Evolutionary conservation across 768 basidiomycete genomes (phyloP).

Genomic region (Tulasnella calospora): DNA sequence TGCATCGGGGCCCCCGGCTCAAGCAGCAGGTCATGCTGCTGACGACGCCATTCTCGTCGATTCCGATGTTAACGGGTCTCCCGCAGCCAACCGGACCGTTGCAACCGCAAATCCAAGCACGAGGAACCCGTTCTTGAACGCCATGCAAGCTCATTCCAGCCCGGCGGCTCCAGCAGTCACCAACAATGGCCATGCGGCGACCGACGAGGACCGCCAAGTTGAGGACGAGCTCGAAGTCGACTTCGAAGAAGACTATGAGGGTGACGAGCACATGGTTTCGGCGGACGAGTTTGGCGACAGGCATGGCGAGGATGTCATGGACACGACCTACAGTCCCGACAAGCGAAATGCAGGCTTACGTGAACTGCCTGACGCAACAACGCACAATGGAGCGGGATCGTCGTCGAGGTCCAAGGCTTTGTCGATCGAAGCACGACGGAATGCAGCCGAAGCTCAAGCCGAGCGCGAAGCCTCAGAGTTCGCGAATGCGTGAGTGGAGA

Average conservation of each 20-base stretch:
- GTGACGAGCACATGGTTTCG: slow-evolving; percentile 22
- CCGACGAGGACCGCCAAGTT: slow-evolving; percentile 16
- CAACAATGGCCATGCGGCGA: slow-evolving; percentile 7
- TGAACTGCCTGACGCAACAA: not conserved
- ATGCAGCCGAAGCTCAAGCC: slow-evolving; percentile 1
- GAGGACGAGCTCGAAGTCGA: slow-evolving; percentile 16
- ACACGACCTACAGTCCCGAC: not conserved
- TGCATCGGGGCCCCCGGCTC: not conserved
- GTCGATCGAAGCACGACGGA: slow-evolving; percentile 18
- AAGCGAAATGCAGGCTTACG: not conserved
- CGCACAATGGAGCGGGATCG: slow-evolving; percentile 10
- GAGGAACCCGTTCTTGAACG: not conserved
- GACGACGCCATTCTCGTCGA: slow-evolving; percentile 16
- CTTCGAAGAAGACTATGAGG: slow-evolving; percentile 12
- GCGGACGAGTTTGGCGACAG: slow-evolving; percentile 19
- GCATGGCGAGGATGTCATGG: slow-evolving; percentile 14
- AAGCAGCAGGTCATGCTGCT: not conserved
- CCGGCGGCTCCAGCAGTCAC: not conserved
- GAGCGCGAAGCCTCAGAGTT: slow-evolving; percentile 23
- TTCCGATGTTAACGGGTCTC: slow-evolving; percentile 10
- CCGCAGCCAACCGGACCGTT: not conserved
- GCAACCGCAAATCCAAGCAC: not conserved
- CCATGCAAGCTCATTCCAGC: not conserved
- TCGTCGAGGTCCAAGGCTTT: slow-evolving; percentile 12
- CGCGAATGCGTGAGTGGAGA: slow-evolving; percentile 24